Conservation (phyloP, 441 rosid species). For the Corymbia calophylla region DNA sequence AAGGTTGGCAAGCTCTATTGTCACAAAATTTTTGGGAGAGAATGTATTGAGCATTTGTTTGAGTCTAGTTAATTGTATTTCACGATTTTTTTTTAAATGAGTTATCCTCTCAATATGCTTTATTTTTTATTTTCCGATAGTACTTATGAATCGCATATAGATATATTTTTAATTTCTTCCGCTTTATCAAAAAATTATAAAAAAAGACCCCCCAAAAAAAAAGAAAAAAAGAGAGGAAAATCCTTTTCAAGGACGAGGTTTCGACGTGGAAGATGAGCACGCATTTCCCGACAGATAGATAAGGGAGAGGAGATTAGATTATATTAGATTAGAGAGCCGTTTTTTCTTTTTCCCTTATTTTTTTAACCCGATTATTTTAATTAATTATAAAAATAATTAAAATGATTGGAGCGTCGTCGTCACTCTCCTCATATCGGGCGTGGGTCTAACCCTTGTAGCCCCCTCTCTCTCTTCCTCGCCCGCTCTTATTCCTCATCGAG, state of each 20-base stretch:
- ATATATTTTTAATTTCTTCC: not conserved
- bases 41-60: not conserved
- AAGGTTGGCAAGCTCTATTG: too few species aligned
- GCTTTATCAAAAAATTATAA: not conserved
- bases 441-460: not conserved
- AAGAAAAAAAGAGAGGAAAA: too few species aligned
- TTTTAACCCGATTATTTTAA: not conserved
- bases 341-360: too few species aligned
- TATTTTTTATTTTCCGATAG: not conserved
- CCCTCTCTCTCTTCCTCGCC: not conserved
- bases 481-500: not conserved
- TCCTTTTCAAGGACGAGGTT: not conserved
- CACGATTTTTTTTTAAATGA: not conserved
- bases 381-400: not conserved
- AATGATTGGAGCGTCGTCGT: conserved; percentile 1
- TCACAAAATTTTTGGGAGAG: not conserved
- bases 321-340: not conserved
- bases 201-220: not conserved
- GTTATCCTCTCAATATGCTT: not conserved
- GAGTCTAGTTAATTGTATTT: too few species aligned
- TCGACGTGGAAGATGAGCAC: not conserved
- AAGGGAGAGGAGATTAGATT: not conserved
- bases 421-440: not conserved
- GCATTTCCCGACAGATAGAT: not conserved
- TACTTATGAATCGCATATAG: accelerated